phyloP scores from a whole-genome alignment of 1,284 basidiomycete species.

The Rhodotorula sp. region DNA sequence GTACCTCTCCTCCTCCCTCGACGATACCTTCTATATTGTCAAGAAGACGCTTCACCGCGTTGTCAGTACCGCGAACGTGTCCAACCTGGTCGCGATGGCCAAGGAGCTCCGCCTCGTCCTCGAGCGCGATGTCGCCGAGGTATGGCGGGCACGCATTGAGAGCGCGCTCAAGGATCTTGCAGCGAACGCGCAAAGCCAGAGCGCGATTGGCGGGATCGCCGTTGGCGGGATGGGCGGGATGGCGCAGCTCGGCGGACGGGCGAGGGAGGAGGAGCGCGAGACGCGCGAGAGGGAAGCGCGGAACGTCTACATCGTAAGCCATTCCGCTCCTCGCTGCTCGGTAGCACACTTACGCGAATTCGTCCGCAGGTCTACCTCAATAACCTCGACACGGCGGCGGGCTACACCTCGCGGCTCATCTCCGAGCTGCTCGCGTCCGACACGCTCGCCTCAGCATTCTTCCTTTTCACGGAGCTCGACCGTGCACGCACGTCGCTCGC shows the following conservation, averaged over 20 bases:
- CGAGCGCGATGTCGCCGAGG: slow-evolving; percentile 74
- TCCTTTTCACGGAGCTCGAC: slow-evolving; percentile 63
- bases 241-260: slow-evolving; percentile 50
- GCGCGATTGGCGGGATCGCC: slow-evolving; percentile 2
- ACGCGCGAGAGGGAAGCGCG: slow-evolving; percentile 76
- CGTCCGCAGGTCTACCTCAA: slow-evolving; percentile 73
- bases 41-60: slow-evolving; percentile 76
- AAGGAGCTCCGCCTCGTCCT: slow-evolving; percentile 69
- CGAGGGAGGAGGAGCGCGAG: slow-evolving; percentile 58
- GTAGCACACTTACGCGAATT: neutral
- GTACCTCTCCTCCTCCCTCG: slow-evolving; percentile 67
- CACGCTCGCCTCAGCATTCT: slow-evolving; percentile 66
- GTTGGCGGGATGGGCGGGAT: slow-evolving; percentile 48
- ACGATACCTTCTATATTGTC: slow-evolving; percentile 91
- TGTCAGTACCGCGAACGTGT: slow-evolving; percentile 64
- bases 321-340: neutral
- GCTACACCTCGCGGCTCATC: slow-evolving; percentile 78
- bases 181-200: neutral
- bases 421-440: slow-evolving; percentile 66
- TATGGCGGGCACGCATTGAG: slow-evolving; percentile 79
- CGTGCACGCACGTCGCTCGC: slow-evolving; percentile 54
- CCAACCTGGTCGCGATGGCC: slow-evolving; percentile 63
- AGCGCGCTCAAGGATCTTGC: slow-evolving; percentile 66
- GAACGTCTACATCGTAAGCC: slow-evolving; percentile 73
- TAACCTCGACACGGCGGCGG: slow-evolving; percentile 81